A percentile compares a stretch with the other conserved stretches of the same genome.
phyloP scores from a whole-genome alignment of 129 eudicot genomes.

The Ambrosia trifida region DNA sequence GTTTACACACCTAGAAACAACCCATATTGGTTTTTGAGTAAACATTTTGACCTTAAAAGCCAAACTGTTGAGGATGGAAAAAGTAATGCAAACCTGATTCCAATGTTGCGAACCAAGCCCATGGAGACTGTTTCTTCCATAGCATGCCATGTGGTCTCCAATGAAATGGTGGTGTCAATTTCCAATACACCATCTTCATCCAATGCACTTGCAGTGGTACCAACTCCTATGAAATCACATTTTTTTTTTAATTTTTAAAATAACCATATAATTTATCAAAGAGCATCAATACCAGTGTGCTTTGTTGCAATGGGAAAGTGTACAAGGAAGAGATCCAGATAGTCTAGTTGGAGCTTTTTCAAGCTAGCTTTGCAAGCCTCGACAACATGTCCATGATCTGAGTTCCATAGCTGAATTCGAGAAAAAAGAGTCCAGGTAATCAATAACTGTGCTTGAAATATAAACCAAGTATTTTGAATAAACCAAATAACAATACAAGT shows the following conservation, averaged over 20 bases:
- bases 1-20: neutral
- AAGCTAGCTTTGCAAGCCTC: slow-evolving; percentile 94
- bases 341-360: slow-evolving; percentile 76
- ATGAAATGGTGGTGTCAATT: slow-evolving; percentile 68
- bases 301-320: slow-evolving; percentile 87
- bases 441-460: too few species aligned
- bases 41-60: neutral
- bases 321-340: slow-evolving; percentile 76
- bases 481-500: neutral
- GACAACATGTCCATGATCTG: slow-evolving; percentile 86
- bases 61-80: neutral
- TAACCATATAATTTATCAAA: slow-evolving; percentile 1
- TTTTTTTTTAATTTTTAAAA: neutral
- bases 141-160: slow-evolving; percentile 92
- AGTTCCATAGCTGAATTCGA: slow-evolving; percentile 81
- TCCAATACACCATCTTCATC: slow-evolving; percentile 87
- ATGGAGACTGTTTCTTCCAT: slow-evolving; percentile 82
- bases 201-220: slow-evolving; percentile 73
- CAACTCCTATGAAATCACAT: slow-evolving; percentile 54
- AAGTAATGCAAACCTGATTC: slow-evolving; percentile 53
- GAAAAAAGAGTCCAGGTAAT: neutral
- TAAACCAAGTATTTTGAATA: neutral
- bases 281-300: slow-evolving; percentile 58
- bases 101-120: slow-evolving; percentile 89
- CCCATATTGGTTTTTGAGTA: neutral